phyloP scores from a whole-genome alignment of 1,284 basidiomycete genomes.

The Ganoderma lucidum region DNA sequence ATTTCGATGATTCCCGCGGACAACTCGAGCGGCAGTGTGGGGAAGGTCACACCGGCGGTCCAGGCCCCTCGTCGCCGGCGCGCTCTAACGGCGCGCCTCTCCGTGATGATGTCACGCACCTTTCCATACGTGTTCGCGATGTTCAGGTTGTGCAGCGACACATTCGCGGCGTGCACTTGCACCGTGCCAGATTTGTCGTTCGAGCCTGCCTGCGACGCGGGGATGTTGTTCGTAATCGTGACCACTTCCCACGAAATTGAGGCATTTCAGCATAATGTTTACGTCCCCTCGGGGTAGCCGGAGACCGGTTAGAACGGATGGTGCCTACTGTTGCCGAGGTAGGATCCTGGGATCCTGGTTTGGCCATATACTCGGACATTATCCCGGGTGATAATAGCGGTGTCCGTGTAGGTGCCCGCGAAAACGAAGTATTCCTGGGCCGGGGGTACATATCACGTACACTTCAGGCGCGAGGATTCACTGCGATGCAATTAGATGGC shows the following conservation, averaged over 20 bases:
- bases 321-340: conserved; percentile 32
- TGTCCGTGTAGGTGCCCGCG: conserved; percentile 61
- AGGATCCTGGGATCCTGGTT: conserved; percentile 29
- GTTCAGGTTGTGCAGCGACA: conserved; percentile 63
- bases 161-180: conserved; percentile 58
- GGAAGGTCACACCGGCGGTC: conserved; percentile 6
- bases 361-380: conserved; percentile 35
- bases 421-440: conserved; percentile 58
- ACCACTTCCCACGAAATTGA: conserved; percentile 36
- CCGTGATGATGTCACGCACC: conserved; percentile 33
- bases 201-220: conserved; percentile 53
- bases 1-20: conserved; percentile 1
- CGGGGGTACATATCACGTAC: not conserved
- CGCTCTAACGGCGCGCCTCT: conserved; percentile 10
- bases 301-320: conserved; percentile 11
- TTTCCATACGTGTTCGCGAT: conserved; percentile 59
- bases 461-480: not conserved
- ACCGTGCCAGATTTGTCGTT: conserved; percentile 63
- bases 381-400: conserved; percentile 56
- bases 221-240: conserved; percentile 50
- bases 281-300: conserved; percentile 24
- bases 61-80: conserved; percentile 5
- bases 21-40: not conserved
- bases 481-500: not conserved
- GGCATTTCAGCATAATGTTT: not conserved